Base-by-base conservation (phyloP, 1,139 yeast genomes). In the Pichia sp. region DNA sequence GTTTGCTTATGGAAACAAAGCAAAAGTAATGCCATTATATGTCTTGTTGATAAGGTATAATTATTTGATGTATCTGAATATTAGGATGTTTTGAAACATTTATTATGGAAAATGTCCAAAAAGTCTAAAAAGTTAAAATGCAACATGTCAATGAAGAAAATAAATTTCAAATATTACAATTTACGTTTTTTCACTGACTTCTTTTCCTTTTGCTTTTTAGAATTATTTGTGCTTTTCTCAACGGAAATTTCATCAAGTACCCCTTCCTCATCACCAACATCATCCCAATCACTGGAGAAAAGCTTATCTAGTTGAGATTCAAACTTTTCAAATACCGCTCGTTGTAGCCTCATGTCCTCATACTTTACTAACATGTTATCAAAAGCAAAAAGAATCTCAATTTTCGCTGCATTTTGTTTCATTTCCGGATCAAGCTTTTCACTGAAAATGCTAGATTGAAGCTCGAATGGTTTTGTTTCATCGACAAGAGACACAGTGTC, bases 311-410 rank as follows among this genome's bases (percentile, higher is more conserved):
- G 33, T 31, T 43, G 39, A 15, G 41, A 39, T 12, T 49, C 51
- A 14, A 52, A 47, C 6, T 31, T 25, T 35, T 50, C 54, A 40
- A 68, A 55, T 3, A 56, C 54, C 4, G 51, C 56, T 28, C 54
- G 46, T 39, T 58, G 65, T 35, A 61, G 58, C 22, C 46, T 40
- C 28, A 79, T 62, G 19, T 69, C 68, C 4, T 61, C 61, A 41
- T 68, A 61, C 35, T 61, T 59, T 12, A 75, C 62, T 36, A 67
- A 65, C 80, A 78, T 75, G 21, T 80, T 75, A 56, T 79, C 86
- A 55, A 77, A 79, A 0, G 79, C 84, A 54, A 75, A 68, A 8
- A 66, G 71, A 53, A 61, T 59, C 45, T 55, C 48, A 18, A 49
- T 47, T 5, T 42, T 18, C 4, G 40, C 19, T 1, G 57, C 51